Evolutionary conservation across 75 land plant genomes (phyloP).

Genomic region (Cryptomeria japonica): DNA sequence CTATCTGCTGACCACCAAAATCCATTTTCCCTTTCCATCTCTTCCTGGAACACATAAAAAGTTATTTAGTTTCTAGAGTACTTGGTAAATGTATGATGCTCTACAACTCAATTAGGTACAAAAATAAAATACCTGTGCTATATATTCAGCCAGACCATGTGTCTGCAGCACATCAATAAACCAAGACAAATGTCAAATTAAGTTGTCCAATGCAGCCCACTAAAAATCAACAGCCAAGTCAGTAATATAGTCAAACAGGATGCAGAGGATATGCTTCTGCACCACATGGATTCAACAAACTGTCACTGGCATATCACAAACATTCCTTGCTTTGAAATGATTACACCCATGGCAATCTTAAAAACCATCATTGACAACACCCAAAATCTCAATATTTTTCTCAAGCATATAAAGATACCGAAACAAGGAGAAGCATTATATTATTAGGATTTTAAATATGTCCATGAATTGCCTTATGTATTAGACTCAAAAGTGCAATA

Average conservation of each 20-base stretch:
- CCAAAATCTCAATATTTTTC: background rate
- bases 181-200: background rate
- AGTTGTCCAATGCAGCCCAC: background rate
- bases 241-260: background rate
- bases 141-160: slow-evolving; percentile 96
- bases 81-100: background rate
- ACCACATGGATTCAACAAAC: background rate
- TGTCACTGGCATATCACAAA: background rate
- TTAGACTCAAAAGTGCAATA: background rate
- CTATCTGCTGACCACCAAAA: slow-evolving; percentile 98
- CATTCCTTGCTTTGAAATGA: background rate
- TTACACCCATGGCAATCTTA: background rate
- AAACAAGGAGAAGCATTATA: background rate
- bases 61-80: background rate
- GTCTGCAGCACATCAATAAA: slow-evolving; percentile 56
- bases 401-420: background rate
- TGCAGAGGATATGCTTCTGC: background rate
- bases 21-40: slow-evolving; percentile 95
- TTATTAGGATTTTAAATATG: background rate
- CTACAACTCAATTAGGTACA: slow-evolving; percentile 7
- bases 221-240: background rate
- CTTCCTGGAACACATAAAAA: slow-evolving; percentile 63
- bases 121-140: slow-evolving; percentile 82
- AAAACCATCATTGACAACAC: background rate
- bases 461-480: background rate